Conservation (phyloP, 352 stramenopile genomes). For the Phytophthora hibernalis region DNA sequence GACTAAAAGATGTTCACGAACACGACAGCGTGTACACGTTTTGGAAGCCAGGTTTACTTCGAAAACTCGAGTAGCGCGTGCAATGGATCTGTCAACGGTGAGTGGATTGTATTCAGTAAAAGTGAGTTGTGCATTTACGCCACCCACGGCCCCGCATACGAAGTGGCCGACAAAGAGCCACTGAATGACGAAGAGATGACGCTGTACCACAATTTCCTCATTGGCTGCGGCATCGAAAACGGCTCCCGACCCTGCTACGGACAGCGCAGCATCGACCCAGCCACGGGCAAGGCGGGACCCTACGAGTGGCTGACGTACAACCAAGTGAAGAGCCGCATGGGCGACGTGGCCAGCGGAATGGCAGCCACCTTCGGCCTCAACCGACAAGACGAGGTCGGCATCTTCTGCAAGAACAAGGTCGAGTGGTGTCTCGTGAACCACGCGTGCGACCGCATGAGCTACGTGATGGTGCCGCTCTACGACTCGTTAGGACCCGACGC, state of each 20-base stretch:
- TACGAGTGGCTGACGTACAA: conserved; percentile 67
- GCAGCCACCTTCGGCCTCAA: conserved; percentile 30
- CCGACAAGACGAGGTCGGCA: conserved; percentile 53
- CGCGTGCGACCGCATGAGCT: conserved; percentile 50
- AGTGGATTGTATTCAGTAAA: too few species aligned
- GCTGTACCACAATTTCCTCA: conserved; percentile 48
- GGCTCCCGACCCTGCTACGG: conserved; percentile 33
- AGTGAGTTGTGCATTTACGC: too few species aligned
- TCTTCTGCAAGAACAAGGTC: conserved; percentile 54
- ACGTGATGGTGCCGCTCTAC: conserved; percentile 56
- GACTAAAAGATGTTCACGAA: too few species aligned
- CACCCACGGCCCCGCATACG: conserved; percentile 41
- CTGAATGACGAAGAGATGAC: conserved; percentile 36
- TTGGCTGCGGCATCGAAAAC: conserved; percentile 33
- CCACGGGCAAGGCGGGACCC: conserved; percentile 34
- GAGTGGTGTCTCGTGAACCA: conserved; percentile 50
- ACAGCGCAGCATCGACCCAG: conserved; percentile 44
- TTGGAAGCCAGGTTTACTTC: too few species aligned
- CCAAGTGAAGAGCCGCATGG: conserved; percentile 43
- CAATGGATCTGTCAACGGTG: too few species aligned
- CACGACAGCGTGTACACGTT: too few species aligned
- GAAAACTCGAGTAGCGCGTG: too few species aligned
- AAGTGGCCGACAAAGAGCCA: conserved; percentile 24
- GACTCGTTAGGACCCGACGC: conserved; percentile 57
- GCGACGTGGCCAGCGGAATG: conserved; percentile 42